Conservation (phyloP, 495 filamentous ascomycete genomes). For the Neurospora sp. region DNA sequence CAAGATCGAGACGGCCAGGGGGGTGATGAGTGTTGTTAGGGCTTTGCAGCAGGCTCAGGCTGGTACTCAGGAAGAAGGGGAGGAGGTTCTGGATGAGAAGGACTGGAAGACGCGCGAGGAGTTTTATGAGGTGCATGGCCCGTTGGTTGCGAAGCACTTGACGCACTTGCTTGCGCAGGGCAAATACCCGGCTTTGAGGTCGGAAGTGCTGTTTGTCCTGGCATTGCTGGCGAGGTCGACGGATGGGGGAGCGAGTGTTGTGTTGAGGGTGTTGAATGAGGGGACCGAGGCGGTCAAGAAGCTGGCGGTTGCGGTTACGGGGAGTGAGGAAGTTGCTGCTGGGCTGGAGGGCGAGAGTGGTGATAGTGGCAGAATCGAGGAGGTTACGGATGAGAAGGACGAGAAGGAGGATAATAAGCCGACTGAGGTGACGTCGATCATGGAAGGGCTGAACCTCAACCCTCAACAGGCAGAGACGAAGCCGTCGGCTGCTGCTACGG, state of each 20-base stretch:
- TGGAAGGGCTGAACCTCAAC: conserved; percentile 17
- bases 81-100: not conserved
- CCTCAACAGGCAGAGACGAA: conserved; percentile 26
- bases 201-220: conserved; percentile 65
- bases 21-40: conserved; percentile 53
- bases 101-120: not conserved
- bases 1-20: conserved; percentile 64
- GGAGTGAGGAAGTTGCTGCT: not conserved
- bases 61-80: not conserved
- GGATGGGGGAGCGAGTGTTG: conserved; percentile 44
- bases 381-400: conserved; percentile 8
- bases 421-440: not conserved
- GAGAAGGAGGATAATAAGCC: conserved; percentile 10
- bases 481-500: conserved; percentile 21
- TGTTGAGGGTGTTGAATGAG: conserved; percentile 43
- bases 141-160: conserved; percentile 42
- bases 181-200: conserved; percentile 59
- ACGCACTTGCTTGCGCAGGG: conserved; percentile 53
- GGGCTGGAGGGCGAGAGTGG: not conserved
- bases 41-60: conserved; percentile 30
- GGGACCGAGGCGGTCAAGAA: conserved; percentile 6
- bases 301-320: not conserved
- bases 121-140: conserved; percentile 36
- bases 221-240: conserved; percentile 52
- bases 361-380: not conserved